Conservation (phyloP, 2,329 filamentous ascomycete species). For the Bipolaris victoriae region DNA sequence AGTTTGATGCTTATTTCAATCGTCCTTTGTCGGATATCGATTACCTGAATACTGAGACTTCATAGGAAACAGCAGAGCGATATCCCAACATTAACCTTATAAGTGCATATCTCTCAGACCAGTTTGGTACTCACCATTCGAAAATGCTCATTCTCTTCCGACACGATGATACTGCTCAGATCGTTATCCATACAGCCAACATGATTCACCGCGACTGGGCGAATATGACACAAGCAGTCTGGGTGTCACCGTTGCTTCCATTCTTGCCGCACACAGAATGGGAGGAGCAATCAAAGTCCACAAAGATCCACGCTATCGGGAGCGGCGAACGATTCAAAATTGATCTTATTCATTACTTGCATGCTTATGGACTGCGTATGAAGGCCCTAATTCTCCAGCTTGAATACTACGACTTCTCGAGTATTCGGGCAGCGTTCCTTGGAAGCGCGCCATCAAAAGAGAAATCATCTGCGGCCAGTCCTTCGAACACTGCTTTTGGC, state of each 20-base stretch:
- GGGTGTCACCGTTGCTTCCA: conserved; percentile 75
- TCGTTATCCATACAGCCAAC: conserved; percentile 88
- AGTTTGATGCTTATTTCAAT: neutral
- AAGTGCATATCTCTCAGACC: conserved; percentile 78
- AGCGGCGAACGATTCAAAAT: conserved; percentile 74
- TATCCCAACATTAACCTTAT: conserved; percentile 74
- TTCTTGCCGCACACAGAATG: conserved; percentile 33
- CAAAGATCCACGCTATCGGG: conserved; percentile 52
- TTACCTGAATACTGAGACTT: conserved; percentile 9
- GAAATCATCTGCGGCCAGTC: conserved; percentile 52
- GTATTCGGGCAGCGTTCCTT: conserved; percentile 73
- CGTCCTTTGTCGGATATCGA: neutral
- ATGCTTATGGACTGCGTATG: conserved; percentile 68
- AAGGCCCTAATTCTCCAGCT: conserved; percentile 64
- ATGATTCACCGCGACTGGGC: conserved; percentile 89
- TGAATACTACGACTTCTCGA: conserved; percentile 69
- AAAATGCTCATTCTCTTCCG: conserved; percentile 87
- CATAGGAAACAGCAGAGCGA: conserved; percentile 64
- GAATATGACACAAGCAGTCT: conserved; percentile 85
- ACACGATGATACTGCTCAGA: conserved; percentile 75
- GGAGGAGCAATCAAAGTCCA: neutral
- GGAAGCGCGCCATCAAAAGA: conserved; percentile 78
- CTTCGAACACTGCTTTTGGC: conserved; percentile 68
- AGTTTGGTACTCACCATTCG: conserved; percentile 83
- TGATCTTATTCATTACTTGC: conserved; percentile 75